Evolutionary conservation across 176 grass and related monocot genomes (phyloP).

Genomic region (Musa beccarii): DNA sequence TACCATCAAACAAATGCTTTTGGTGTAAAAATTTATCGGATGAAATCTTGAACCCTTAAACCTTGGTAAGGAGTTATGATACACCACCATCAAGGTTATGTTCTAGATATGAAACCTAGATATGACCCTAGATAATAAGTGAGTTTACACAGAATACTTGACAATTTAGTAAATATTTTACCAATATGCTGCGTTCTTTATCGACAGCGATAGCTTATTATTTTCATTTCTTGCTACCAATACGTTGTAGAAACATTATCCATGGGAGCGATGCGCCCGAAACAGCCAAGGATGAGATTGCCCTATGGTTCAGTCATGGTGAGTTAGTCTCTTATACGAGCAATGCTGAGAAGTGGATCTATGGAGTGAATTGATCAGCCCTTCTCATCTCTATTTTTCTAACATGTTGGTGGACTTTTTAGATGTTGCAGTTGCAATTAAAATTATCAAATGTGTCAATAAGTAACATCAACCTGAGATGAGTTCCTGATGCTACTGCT

Average conservation of each 20-base stretch:
- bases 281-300: constrained; percentile 83
- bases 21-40: no score
- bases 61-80: no score
- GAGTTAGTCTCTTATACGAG: constrained; percentile 75
- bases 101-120: no score
- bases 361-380: constrained; percentile 43
- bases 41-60: no score
- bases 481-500: not conserved
- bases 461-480: not conserved
- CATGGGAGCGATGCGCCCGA: constrained; percentile 84
- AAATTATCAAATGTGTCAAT: not conserved
- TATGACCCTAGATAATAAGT: no score
- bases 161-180: no score
- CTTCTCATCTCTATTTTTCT: not conserved
- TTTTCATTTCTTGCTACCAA: not conserved
- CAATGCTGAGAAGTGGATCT: constrained; percentile 74
- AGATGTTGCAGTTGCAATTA: not conserved
- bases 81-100: no score
- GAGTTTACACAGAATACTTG: no score
- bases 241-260: constrained; percentile 63
- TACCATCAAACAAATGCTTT: no score
- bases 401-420: not conserved
- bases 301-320: constrained; percentile 61
- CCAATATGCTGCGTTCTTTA: no score
- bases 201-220: not conserved